These are phyloP conservation scores for Nelumbo lutea DNA, from an alignment of 164 flowering plant species.

Conservation along the genomic window DNA sequence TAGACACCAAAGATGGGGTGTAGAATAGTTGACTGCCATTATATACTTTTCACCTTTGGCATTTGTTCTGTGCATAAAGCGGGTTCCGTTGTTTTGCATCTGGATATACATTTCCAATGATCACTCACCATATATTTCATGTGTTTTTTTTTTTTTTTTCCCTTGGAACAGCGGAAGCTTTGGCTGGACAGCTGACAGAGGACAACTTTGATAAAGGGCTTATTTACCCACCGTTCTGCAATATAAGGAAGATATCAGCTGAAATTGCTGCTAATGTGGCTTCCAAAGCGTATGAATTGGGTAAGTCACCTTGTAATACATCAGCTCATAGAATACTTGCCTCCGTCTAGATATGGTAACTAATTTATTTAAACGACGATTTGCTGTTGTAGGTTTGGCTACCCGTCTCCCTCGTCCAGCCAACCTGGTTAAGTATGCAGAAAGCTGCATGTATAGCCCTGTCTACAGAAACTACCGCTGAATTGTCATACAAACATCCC, in stretches of 20 bases:
- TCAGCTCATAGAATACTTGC: neutral
- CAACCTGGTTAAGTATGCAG: conserved; percentile 72
- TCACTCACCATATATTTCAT: neutral
- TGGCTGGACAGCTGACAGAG: conserved; percentile 69
- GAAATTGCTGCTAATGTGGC: conserved; percentile 91
- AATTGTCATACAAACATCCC: conserved; percentile 6
- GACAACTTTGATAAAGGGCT: conserved; percentile 70
- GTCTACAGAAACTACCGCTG: conserved; percentile 60
- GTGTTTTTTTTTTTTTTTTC: neutral
- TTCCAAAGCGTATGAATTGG: conserved; percentile 90
- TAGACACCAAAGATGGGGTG: too few relatives aligned
- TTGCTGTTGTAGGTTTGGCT: conserved; percentile 52
- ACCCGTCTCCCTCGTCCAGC: conserved; percentile 79
- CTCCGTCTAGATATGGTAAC: neutral
- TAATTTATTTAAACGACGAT: neutral
- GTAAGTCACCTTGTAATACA: conserved; percentile 28
- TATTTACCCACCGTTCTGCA: conserved; percentile 75
- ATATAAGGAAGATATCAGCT: conserved; percentile 87
- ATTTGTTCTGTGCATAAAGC: too few relatives aligned
- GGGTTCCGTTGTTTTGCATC: too few relatives aligned
- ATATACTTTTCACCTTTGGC: too few relatives aligned
- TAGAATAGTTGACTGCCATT: too few relatives aligned
- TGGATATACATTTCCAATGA: neutral
- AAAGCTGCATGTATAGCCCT: conserved; percentile 94
- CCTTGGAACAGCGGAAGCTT: conserved; percentile 63